Conservation (phyloP, 768 basidiomycete genomes). For the Agrocybe chaxingu region DNA sequence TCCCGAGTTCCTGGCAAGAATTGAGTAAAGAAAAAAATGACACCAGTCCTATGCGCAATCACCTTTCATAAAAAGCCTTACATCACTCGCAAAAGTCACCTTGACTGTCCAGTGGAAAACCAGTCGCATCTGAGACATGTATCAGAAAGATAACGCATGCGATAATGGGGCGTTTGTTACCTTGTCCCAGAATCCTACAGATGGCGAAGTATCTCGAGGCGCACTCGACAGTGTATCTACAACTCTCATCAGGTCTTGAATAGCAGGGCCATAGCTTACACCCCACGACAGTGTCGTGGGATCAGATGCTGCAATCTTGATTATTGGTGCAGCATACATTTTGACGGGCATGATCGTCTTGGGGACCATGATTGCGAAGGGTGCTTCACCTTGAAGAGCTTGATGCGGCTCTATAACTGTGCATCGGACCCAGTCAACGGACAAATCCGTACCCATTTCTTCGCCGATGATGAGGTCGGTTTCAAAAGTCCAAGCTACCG, state of each 20-base stretch:
- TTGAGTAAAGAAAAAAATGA: neutral
- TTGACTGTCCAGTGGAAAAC: constrained; percentile 81
- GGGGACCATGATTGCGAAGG: constrained; percentile 64
- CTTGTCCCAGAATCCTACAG: constrained; percentile 96
- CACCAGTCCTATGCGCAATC: constrained; percentile 1
- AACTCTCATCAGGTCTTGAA: constrained; percentile 82
- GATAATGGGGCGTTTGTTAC: constrained; percentile 30
- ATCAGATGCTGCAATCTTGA: constrained; percentile 61
- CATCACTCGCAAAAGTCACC: constrained; percentile 64
- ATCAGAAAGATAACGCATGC: neutral
- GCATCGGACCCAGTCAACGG: constrained; percentile 72
- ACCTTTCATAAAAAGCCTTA: constrained; percentile 89
- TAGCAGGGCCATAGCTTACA: constrained; percentile 80
- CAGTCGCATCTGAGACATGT: constrained; percentile 53
- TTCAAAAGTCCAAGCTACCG: constrained; percentile 59
- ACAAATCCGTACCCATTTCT: constrained; percentile 69
- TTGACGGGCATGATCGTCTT: constrained; percentile 97
- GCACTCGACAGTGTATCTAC: constrained; percentile 78
- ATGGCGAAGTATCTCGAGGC: constrained; percentile 77
- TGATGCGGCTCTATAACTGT: constrained; percentile 56
- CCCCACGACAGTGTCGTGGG: constrained; percentile 86
- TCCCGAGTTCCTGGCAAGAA: constrained; percentile 66
- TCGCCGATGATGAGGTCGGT: constrained; percentile 84
- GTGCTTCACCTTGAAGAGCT: constrained; percentile 45
- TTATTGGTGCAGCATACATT: constrained; percentile 75